Conservation (phyloP, 2,329 filamentous ascomycete genomes). For the Microsporum audouinii region DNA sequence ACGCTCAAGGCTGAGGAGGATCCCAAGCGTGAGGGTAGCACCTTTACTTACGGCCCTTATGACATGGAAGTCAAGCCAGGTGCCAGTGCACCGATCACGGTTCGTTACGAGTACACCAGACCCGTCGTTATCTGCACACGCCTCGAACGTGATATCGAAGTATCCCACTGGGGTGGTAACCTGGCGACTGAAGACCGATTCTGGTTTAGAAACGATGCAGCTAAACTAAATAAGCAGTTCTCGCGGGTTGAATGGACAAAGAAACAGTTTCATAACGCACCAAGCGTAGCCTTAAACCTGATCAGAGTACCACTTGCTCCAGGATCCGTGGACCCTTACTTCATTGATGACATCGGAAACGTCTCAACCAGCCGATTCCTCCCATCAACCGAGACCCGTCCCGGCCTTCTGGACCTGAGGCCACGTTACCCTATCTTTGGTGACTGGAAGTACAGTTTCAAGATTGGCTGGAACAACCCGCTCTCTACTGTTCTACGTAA, state of each 20-base stretch:
- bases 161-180: slow-evolving; percentile 97
- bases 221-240: slow-evolving; percentile 62
- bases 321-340: slow-evolving; percentile 81
- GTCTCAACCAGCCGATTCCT: slow-evolving; percentile 89
- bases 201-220: slow-evolving; percentile 74
- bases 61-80: slow-evolving; percentile 57
- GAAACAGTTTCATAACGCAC: slow-evolving; percentile 62
- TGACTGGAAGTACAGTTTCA: slow-evolving; percentile 96
- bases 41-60: slow-evolving; percentile 85
- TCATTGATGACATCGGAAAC: slow-evolving; percentile 91
- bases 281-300: slow-evolving; percentile 66
- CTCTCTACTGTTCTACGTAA: slow-evolving; percentile 63
- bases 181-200: slow-evolving; percentile 90
- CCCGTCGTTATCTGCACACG: slow-evolving; percentile 68
- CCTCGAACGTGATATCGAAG: slow-evolving; percentile 82
- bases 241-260: slow-evolving; percentile 66
- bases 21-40: slow-evolving; percentile 72
- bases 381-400: slow-evolving; percentile 44
- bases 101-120: slow-evolving; percentile 93
- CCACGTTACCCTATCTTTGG: slow-evolving; percentile 94
- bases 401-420: slow-evolving; percentile 78
- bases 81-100: slow-evolving; percentile 61
- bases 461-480: slow-evolving; percentile 88
- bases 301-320: slow-evolving; percentile 66
- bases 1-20: slow-evolving; percentile 49